Evolutionary conservation across 306 rosid genomes (phyloP), one percentile per base, ranked within the genome.

Genomic region (Astragalus membranaceus): DNA sequence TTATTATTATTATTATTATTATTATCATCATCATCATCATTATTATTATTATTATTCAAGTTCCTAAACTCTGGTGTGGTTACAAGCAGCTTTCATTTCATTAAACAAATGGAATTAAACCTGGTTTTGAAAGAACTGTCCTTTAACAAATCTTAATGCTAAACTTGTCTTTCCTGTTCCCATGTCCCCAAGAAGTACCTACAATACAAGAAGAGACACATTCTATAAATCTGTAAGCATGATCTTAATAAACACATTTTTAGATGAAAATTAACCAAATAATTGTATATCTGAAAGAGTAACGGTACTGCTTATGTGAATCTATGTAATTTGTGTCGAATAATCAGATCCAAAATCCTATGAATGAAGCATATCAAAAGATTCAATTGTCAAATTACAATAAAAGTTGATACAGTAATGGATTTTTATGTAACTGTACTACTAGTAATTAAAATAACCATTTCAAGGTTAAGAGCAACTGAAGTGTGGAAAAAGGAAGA

Each of bases 101-200:
- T 12, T 1, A 10, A 10, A 64, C 62, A 20, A 50, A 32, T 61
- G n/a, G 37, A 61, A 26, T 48, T 61, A 48, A 57, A 91, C 97
- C 91, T 91, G 97, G 57, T 83, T 76, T 17, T 79, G 86, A 51
- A 65, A 82, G 73, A 88, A 88, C 62, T 87, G 91, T 71, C 97
- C 96, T 80, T 88, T 88, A 29, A 87, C 91, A 83, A 87, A 91
- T 87, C 96, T 85, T 55, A 91, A 52, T 48, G 89, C 97, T 80
- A 91, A 79, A 69, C 85, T 81, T 54, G 85, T 81, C 48, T 81
- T 81, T 42, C 85, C 82, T 32, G 85, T 77, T 62, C 85, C 85
- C 85, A 81, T 81, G 39, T 81, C 82, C 70, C 85, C 82, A 67
- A 81, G 85, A 72, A 81, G 81, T 26, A 81, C 85, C 85, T 76